Conservation (phyloP, 495 filamentous ascomycete genomes). For the Friedmanniomyces simplex region DNA sequence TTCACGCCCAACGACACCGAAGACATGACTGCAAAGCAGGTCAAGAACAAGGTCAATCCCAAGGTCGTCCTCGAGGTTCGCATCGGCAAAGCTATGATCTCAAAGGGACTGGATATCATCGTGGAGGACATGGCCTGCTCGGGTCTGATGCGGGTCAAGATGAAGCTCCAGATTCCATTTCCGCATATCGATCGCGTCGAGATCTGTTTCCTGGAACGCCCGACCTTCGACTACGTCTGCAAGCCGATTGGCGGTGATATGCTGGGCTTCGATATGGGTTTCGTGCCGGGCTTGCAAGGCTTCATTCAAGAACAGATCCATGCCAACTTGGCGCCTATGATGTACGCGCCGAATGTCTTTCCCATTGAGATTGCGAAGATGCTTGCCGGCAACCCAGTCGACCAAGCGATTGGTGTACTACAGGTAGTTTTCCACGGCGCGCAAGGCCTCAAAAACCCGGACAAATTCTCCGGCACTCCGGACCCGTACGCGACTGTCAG, state of each 20-base stretch:
- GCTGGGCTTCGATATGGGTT: conserved; percentile 97
- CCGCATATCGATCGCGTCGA: conserved; percentile 90
- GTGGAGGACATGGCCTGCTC: conserved; percentile 95
- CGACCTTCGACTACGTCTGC: conserved; percentile 87
- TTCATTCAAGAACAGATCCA: conserved; percentile 98
- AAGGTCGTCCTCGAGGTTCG: conserved; percentile 91
- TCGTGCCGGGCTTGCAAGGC: conserved; percentile 82
- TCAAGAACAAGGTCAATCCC: conserved; percentile 92
- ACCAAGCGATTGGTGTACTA: conserved; percentile 90
- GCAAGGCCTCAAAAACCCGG: conserved; percentile 83
- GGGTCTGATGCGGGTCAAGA: conserved; percentile 89
- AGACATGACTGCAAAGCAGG: conserved; percentile 80
- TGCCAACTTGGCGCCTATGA: conserved; percentile 82
- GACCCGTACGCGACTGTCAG: conserved; percentile 89
- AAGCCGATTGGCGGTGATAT: conserved; percentile 93
- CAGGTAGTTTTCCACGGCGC: conserved; percentile 86
- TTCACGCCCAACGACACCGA: conserved; percentile 91
- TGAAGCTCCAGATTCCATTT: conserved; percentile 92
- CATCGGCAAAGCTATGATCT: conserved; percentile 86
- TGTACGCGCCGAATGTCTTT: conserved; percentile 96
- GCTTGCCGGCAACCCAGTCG: conserved; percentile 87
- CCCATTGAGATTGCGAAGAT: conserved; percentile 98
- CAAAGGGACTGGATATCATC: conserved; percentile 93
- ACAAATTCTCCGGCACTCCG: conserved; percentile 84
- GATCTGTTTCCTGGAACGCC: conserved; percentile 69